phyloP scores from a whole-genome alignment of 1,284 basidiomycete species.

The Moesziomyces sp. region DNA sequence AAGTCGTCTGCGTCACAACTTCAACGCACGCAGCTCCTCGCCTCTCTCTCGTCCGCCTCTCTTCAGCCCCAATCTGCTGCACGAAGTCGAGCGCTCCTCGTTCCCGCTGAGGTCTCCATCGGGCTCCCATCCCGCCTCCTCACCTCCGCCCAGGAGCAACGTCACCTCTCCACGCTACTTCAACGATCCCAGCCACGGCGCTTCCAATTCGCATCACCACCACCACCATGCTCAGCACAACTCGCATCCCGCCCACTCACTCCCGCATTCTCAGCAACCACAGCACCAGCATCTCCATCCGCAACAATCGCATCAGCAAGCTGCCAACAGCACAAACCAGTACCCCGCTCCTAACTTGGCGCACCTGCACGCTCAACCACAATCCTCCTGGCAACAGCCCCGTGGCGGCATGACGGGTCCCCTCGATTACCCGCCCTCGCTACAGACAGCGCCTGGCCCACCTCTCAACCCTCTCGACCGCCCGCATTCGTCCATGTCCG shows the following conservation, averaged over 20 bases:
- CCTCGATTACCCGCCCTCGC: slow-evolving; percentile 35
- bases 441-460: slow-evolving; percentile 2
- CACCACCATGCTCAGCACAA: slow-evolving; percentile 12
- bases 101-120: slow-evolving; percentile 28
- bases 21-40: slow-evolving; percentile 43
- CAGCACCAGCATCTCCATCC: slow-evolving; percentile 4
- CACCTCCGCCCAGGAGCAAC: slow-evolving; percentile 39
- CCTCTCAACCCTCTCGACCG: slow-evolving; percentile 28
- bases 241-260: slow-evolving; percentile 7
- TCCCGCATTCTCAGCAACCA: slow-evolving; percentile 10
- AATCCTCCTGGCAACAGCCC: slow-evolving; percentile 24
- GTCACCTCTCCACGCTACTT: slow-evolving; percentile 43
- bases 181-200: slow-evolving; percentile 15
- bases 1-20: slow-evolving; percentile 36
- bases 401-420: slow-evolving; percentile 35
- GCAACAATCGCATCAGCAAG: slow-evolving; percentile 9
- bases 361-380: slow-evolving; percentile 9
- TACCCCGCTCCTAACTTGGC: slow-evolving; percentile 2
- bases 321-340: slow-evolving; percentile 2
- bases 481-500: slow-evolving; percentile 48
- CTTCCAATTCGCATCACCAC: slow-evolving; percentile 20
- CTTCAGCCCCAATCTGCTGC: slow-evolving; percentile 38
- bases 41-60: slow-evolving; percentile 40
- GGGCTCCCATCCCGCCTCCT: slow-evolving; percentile 33
- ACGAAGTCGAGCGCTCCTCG: slow-evolving; percentile 27